Percentiles rank a stretch among this genome's conserved stretches.
Evolutionary conservation across 129 eudicot genomes (phyloP).

Genomic region (Ambrosia artemisiifolia): DNA sequence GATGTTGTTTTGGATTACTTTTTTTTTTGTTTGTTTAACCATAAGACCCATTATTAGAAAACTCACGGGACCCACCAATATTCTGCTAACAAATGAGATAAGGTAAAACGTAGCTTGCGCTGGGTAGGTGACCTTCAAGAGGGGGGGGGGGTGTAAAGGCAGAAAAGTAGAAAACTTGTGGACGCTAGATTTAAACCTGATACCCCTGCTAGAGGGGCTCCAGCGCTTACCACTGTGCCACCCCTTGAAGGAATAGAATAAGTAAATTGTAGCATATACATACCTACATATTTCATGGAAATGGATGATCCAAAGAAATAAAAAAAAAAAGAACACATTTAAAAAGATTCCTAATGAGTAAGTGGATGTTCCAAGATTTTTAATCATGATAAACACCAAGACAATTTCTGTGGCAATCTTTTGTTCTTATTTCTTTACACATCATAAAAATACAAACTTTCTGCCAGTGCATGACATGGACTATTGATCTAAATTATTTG

Average conservation of each 20-base stretch:
- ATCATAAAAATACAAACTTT: not conserved
- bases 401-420: not conserved
- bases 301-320: no score
- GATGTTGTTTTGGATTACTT: not conserved
- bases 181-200: no score
- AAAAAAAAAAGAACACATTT: not conserved
- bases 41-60: no score
- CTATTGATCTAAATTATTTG: slow-evolving; percentile 8
- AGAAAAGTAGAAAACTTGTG: no score
- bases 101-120: no score
- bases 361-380: not conserved
- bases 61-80: no score
- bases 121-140: no score
- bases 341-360: slow-evolving; percentile 1
- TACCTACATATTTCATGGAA: not conserved
- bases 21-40: no score
- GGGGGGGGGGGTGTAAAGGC: no score
- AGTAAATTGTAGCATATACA: not conserved
- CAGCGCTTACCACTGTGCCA: no score
- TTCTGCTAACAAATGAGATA: no score
- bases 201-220: no score
- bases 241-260: not conserved
- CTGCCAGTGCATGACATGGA: not conserved
- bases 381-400: not conserved
- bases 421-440: not conserved